These are phyloP conservation scores for Anacardium occidentale DNA, from an alignment of 345 rosid genomes.

Conservation along the genomic window DNA sequence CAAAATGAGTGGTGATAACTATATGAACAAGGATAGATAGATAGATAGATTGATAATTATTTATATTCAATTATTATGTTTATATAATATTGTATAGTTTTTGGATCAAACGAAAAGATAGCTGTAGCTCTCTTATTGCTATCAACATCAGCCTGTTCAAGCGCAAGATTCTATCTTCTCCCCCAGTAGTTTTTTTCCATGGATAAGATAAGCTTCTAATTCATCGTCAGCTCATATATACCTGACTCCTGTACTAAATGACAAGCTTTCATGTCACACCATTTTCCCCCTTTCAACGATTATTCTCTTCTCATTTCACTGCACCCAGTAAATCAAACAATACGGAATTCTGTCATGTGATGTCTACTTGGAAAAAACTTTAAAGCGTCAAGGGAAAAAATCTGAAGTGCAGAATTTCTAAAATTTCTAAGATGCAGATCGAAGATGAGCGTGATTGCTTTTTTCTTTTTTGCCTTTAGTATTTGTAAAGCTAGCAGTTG, in stretches of 20 bases:
- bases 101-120: background rate
- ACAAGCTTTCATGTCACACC: background rate
- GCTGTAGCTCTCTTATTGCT: background rate
- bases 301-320: too few species aligned
- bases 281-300: background rate
- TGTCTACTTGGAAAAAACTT: too few species aligned
- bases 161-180: slow-evolving; percentile 3
- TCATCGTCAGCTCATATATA: background rate
- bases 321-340: too few species aligned
- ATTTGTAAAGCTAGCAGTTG: too few species aligned
- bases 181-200: background rate
- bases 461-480: too few species aligned
- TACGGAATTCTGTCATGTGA: too few species aligned
- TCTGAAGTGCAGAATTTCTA: too few species aligned
- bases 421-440: too few species aligned
- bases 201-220: slow-evolving; percentile 17
- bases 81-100: background rate
- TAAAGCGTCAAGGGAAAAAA: too few species aligned
- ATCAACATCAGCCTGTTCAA: background rate
- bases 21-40: slow-evolving; percentile 8
- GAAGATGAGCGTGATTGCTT: too few species aligned
- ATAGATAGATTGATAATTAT: background rate
- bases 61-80: background rate
- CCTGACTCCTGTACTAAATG: background rate
- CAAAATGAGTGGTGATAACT: slow-evolving; percentile 17